Conservation (phyloP, 2,329 filamentous ascomycete species). For the Chrysosporium queenslandicum region DNA sequence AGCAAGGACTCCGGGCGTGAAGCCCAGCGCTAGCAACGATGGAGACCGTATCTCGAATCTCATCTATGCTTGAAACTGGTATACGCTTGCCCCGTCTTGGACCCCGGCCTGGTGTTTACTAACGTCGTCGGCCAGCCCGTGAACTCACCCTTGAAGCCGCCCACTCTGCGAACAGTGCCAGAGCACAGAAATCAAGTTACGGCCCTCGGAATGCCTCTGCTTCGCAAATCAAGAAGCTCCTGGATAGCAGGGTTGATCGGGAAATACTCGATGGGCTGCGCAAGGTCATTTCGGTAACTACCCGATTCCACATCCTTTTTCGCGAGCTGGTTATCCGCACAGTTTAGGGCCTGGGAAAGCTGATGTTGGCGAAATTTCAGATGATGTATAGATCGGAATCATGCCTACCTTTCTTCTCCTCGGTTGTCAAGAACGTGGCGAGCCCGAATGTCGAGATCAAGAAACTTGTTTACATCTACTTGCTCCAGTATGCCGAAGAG, state of each 20-base stretch:
- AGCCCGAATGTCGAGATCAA: conserved; percentile 91
- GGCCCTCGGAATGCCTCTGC: conserved; percentile 59
- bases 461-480: conserved; percentile 97
- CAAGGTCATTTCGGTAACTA: conserved; percentile 67
- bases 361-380: conserved; percentile 38
- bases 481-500: conserved; percentile 90
- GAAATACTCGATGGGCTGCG: conserved; percentile 88
- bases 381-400: conserved; percentile 92
- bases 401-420: conserved; percentile 89
- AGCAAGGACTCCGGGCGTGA: not conserved
- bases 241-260: conserved; percentile 86
- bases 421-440: conserved; percentile 94
- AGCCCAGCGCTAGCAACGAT: conserved; percentile 40
- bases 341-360: not conserved
- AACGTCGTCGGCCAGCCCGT: conserved; percentile 55
- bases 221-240: conserved; percentile 83
- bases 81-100: conserved; percentile 19
- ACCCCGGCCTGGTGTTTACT: not conserved
- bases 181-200: conserved; percentile 45
- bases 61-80: conserved; percentile 90
- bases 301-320: too few species aligned
- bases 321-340: too few species aligned
- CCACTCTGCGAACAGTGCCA: conserved; percentile 61
- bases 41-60: conserved; percentile 95
- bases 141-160: conserved; percentile 97